Percentiles rank a stretch among this genome's conserved stretches.
Conservation (phyloP, 768 basidiomycete species). For the Mycena olivaceomarginata region DNA sequence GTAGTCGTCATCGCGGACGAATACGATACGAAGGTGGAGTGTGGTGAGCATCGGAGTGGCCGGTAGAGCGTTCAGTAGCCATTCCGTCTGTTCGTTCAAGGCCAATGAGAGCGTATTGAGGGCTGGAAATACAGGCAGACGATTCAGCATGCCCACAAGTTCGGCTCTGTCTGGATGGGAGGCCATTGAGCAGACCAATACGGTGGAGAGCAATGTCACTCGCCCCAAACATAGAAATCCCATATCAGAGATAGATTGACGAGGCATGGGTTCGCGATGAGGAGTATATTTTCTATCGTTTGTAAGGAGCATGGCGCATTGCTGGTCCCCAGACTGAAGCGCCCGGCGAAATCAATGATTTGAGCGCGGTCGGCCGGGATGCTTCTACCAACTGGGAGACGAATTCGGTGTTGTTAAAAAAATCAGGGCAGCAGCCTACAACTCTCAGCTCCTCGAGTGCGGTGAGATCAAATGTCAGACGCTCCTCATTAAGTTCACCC, state of each 20-base stretch:
- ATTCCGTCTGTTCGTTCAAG: neutral
- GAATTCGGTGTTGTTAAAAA: neutral
- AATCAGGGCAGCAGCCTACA: neutral
- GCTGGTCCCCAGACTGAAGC: no score
- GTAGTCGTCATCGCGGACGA: neutral
- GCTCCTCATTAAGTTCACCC: neutral
- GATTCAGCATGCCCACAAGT: neutral
- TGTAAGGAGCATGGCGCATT: no score
- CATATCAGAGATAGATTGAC: neutral
- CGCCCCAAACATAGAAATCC: neutral
- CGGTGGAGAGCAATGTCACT: neutral
- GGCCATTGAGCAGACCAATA: neutral
- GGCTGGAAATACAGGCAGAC: neutral
- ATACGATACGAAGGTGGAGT: conserved; percentile 2
- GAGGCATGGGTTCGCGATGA: neutral
- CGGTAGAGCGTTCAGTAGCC: neutral
- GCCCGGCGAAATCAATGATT: conserved; percentile 8
- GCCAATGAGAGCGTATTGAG: conserved; percentile 14
- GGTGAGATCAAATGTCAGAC: neutral
- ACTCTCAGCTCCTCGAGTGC: conserved; percentile 17
- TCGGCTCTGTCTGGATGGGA: neutral
- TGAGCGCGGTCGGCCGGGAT: neutral
- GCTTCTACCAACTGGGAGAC: neutral
- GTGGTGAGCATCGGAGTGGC: conserved; percentile 12
- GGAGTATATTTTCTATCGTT: conserved; percentile 2